Evolutionary conservation across 1,139 yeast species (phyloP), one percentile per base, ranked within the genome.

Genomic region (Blastobotrys malaysiensis): DNA sequence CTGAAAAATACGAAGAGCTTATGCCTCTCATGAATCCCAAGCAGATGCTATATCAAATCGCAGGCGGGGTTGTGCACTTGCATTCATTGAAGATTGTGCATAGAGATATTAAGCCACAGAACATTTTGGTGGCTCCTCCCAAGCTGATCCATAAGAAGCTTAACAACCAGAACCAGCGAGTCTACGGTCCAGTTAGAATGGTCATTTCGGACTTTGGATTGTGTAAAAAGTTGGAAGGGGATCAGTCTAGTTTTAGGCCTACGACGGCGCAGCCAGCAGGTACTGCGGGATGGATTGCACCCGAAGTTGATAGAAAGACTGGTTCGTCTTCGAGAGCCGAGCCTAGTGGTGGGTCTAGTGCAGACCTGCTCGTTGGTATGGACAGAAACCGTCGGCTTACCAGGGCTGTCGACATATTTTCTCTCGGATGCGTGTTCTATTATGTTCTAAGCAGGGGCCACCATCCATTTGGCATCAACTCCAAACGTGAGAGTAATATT

Each of bases 261-360:
- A 91, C 97, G 0, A 84, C 93, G 0, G 90, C 90, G 27, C 86
- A 89, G 65, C 95, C 96, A 9, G 96, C 97, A 0, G 99, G 99
- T 1, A 93, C 99, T 0, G 82, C 93, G 6, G 99, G 99, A 1
- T 93, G 99, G 99, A 80, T 98, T 62, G 98, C 99, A 0, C 99
- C 99, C 0, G 99, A 93, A 66, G 74, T 93, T 44, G 53, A 46
- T 36, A 47, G 54, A 27, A 47, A 26, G 43, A 49, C 36, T 1
- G 49, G 52, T 47, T 21, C 48, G 3, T 13, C 39, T 19, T 19
- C 27, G 16, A 4, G 18, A 21, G 19, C 24, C 6, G 49, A 47
- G 20, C 36, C 49, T 9, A 43, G 49, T 19, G 52, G 50, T 5
- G 52, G 49, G 6, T 55, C 62, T 13, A 57, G 63, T 6, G 61